phyloP scores from a whole-genome alignment of 116 monocot genomes.

The Phalaenopsis hybrid region DNA sequence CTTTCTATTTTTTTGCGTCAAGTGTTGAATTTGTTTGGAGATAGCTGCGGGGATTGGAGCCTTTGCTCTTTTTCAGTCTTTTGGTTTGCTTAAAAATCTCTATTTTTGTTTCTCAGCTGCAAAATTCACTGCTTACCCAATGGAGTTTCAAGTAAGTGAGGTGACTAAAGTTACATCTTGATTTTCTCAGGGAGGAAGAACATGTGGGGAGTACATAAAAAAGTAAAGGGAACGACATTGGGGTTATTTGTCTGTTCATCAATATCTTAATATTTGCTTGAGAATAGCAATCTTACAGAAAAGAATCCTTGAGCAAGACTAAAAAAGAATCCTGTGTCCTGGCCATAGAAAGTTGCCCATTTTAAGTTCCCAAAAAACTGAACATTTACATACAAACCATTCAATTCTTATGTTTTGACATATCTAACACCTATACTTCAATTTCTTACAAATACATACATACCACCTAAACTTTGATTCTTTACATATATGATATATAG shows the following conservation, averaged over 20 bases:
- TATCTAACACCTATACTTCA: no score
- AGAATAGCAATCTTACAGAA: background rate
- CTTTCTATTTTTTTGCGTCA: background rate
- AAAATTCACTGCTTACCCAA: background rate
- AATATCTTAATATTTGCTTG: slow-evolving; percentile 1
- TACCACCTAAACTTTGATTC: no score
- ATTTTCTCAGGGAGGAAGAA: background rate
- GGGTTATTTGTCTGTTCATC: background rate
- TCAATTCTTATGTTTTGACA: no score
- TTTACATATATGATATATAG: no score
- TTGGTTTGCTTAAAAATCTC: background rate
- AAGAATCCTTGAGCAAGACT: background rate
- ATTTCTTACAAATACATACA: no score
- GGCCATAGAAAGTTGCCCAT: no score
- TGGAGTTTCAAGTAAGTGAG: background rate
- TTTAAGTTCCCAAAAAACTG: no score
- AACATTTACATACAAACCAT: no score
- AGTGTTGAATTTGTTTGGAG: background rate
- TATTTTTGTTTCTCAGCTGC: background rate
- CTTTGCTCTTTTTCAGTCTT: background rate
- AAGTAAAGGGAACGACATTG: background rate
- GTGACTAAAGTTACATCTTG: background rate
- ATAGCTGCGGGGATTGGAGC: background rate
- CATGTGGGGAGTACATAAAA: no score
- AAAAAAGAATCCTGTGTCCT: no score